Evolutionary conservation across 2,329 filamentous ascomycete species (phyloP), one percentile per base, ranked within the genome.

Genomic region (Sarocladiaceae sp.): DNA sequence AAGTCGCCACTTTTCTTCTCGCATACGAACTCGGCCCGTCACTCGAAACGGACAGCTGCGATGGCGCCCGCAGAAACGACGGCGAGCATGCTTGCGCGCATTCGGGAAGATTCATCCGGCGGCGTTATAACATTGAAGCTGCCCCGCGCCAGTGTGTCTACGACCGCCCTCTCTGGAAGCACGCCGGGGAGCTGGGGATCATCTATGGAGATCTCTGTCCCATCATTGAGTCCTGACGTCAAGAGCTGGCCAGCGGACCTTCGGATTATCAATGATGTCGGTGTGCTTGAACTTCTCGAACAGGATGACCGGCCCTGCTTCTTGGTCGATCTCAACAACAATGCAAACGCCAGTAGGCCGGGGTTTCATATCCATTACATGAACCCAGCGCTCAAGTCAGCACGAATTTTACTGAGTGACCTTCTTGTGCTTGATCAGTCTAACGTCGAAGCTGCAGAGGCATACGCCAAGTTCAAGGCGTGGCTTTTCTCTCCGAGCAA

Each of bases 241-340:
- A 43, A 16, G 19, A 43, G 21, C 16, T 43, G 40, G 40, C 40
- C 40, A 19, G 9, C 40, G n/a, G 40, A 43, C 26, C 40, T 43
- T 23, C 40, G 33, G 16, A 27, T 43, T 24, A 43, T 43, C 18
- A 43, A 43, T 19, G 33, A 33, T 43, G 70, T 89, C 43, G 82
- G 83, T 19, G 73, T 88, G 9, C 64, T 83, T 16, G 87, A 91
- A 59, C 66, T 91, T 31, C 62, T 93, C 32, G 85, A 91, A 56
- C 77, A 85, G 51, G 87, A 93, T 58, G 78, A 83, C 41, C 71
- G 87, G 37, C 87, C 85, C 3, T 86, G 83, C 0, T 88, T 91
- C 54, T 74, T 91, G 33, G 69, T 91, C 26, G 85, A 91, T 54
- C 63, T 86, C 42, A 68, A 69, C 6, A 78, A 83, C 53, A 60